A percentile compares a stretch with the other conserved stretches of the same genome.
Evolutionary conservation across 2,329 filamentous ascomycete species (phyloP).

Genomic region (Calonectria fujianensis): DNA sequence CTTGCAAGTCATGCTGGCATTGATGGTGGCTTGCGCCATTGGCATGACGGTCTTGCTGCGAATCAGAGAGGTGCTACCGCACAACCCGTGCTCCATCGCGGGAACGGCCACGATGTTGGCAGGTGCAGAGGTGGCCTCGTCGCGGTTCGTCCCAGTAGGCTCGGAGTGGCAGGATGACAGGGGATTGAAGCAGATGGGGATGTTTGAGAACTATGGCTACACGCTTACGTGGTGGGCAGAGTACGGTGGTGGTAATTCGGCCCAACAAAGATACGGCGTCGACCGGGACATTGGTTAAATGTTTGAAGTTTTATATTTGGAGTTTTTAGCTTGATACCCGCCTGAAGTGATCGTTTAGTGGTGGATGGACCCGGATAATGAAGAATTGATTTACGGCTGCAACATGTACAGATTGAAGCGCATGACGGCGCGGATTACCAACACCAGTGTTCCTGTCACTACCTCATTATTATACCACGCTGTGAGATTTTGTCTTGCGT

Average conservation of each 20-base stretch:
- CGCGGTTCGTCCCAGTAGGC: constrained; percentile 47
- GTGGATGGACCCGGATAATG: not conserved
- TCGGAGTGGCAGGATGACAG: constrained; percentile 53
- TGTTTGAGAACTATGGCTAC: constrained; percentile 42
- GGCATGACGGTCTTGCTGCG: constrained; percentile 51
- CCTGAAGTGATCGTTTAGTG: constrained; percentile 7
- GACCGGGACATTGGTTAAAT: constrained; percentile 52
- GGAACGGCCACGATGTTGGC: constrained; percentile 54
- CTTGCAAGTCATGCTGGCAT: constrained; percentile 55
- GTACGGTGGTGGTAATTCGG: constrained; percentile 20
- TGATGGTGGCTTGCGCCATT: constrained; percentile 54
- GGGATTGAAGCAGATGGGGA: constrained; percentile 43
- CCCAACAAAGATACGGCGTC: constrained; percentile 55
- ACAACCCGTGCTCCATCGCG: constrained; percentile 57
- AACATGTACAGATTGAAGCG: not conserved
- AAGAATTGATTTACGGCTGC: not conserved
- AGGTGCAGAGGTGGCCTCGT: constrained; percentile 52
- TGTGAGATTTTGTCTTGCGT: not conserved
- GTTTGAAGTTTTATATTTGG: not conserved
- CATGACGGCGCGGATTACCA: not conserved
- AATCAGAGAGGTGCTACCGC: constrained; percentile 51
- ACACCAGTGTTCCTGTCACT: not conserved
- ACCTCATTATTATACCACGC: not conserved
- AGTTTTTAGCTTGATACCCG: constrained; percentile 32
- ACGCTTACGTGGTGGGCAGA: constrained; percentile 70